A percentile compares a stretch with the other conserved stretches of the same genome.
Conservation (phyloP, 805 yeast genomes). For the Teunomyces cretensis region DNA sequence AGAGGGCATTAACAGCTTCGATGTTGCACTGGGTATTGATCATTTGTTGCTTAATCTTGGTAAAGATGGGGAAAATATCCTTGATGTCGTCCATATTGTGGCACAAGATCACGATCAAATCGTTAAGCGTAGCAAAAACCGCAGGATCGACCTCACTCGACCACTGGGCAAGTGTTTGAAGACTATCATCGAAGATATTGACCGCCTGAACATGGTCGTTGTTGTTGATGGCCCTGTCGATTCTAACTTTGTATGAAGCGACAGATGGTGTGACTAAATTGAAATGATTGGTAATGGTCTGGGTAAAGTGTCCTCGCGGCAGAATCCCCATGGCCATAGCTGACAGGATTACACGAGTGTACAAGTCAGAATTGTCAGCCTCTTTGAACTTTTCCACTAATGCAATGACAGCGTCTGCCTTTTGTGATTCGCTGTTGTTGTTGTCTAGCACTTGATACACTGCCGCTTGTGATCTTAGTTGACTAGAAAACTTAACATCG, state of each 20-base stretch:
- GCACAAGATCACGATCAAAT: constrained; percentile 40
- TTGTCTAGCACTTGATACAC: constrained; percentile 9
- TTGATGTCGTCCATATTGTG: constrained; percentile 24
- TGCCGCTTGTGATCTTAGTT: constrained; percentile 20
- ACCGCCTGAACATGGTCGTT: constrained; percentile 23
- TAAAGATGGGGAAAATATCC: constrained; percentile 31
- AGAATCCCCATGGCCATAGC: constrained; percentile 13
- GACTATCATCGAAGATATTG: constrained; percentile 32
- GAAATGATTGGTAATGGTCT: constrained; percentile 16
- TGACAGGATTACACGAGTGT: constrained; percentile 17
- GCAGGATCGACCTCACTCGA: constrained; percentile 27
- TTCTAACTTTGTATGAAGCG: constrained; percentile 24
- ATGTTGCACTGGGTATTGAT: constrained; percentile 23
- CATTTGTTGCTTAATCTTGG: constrained; percentile 38
- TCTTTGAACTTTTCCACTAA: constrained; percentile 5
- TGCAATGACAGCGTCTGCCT: not conserved
- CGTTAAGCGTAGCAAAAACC: constrained; percentile 43
- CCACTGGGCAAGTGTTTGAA: constrained; percentile 24
- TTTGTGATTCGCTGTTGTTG: not conserved
- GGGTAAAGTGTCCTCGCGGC: constrained; percentile 21
- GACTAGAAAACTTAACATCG: constrained; percentile 21
- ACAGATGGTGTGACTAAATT: constrained; percentile 10
- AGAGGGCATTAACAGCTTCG: constrained; percentile 28
- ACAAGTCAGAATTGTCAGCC: constrained; percentile 12
- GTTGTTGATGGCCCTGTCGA: constrained; percentile 25